A percentile compares a stretch with the other conserved stretches of the same genome.
These are phyloP conservation scores for Leccinum pseudoinsigne DNA, from an alignment of 1,284 basidiomycete genomes.

Conservation along the genomic window DNA sequence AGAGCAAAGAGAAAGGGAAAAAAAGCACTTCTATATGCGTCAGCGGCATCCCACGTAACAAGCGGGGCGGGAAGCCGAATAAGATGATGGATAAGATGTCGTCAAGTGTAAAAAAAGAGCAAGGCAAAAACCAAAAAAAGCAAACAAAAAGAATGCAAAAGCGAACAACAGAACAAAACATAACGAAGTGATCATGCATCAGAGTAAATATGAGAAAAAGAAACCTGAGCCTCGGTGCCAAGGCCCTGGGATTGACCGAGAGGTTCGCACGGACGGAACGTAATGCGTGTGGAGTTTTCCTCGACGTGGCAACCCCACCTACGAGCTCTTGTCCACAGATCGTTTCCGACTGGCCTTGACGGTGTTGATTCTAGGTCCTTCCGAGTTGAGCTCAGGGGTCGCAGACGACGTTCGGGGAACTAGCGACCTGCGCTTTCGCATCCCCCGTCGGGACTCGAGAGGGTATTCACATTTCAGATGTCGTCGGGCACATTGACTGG, in stretches of 20 bases:
- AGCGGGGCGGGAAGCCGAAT: constrained; percentile 20
- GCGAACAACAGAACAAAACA: constrained; percentile 7
- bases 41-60: constrained; percentile 21
- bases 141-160: constrained; percentile 11
- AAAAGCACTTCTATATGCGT: constrained; percentile 21
- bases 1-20: not conserved
- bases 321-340: constrained; percentile 28
- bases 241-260: constrained; percentile 7
- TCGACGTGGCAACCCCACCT: constrained; percentile 6
- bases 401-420: constrained; percentile 30
- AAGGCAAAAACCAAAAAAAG: constrained; percentile 8
- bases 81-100: constrained; percentile 29
- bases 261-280: constrained; percentile 6
- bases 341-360: constrained; percentile 31
- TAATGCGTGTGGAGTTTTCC: constrained; percentile 5
- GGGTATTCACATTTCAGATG: constrained; percentile 61
- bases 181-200: constrained; percentile 16
- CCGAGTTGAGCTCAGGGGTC: constrained; percentile 25
- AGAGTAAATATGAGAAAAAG: constrained; percentile 5
- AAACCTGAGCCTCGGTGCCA: constrained; percentile 3
- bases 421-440: constrained; percentile 50
- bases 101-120: constrained; percentile 5
- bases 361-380: constrained; percentile 20
- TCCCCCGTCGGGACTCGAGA: constrained; percentile 55
- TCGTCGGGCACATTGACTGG: constrained; percentile 61